Evolutionary conservation across 805 yeast genomes (phyloP).

Genomic region (Candida maris): DNA sequence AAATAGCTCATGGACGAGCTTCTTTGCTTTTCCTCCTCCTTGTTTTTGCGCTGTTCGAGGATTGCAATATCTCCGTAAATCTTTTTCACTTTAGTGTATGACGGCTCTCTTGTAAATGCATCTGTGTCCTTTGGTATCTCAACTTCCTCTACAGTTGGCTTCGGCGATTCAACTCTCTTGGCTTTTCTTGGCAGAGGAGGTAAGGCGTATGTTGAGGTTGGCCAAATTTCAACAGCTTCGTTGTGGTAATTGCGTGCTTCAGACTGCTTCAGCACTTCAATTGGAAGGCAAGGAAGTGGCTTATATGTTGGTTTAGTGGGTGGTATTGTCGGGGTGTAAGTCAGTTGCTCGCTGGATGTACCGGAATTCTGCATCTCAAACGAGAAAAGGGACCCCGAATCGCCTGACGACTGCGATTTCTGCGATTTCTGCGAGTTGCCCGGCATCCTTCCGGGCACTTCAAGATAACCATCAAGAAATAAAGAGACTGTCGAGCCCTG

Average conservation of each 20-base stretch:
- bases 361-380: slow-evolving; percentile 5
- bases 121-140: slow-evolving; percentile 22
- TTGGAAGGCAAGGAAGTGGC: slow-evolving; percentile 24
- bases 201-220: not conserved
- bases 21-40: slow-evolving; percentile 13
- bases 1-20: slow-evolving; percentile 22
- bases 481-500: slow-evolving; percentile 12
- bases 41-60: slow-evolving; percentile 4
- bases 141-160: not conserved
- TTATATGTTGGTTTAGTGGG: slow-evolving; percentile 7
- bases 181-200: not conserved
- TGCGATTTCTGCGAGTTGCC: slow-evolving; percentile 3
- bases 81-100: slow-evolving; percentile 9
- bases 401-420: slow-evolving; percentile 4
- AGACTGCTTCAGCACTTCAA: slow-evolving; percentile 21
- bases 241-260: slow-evolving; percentile 20
- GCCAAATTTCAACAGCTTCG: not conserved
- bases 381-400: slow-evolving; percentile 16
- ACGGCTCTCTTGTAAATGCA: slow-evolving; percentile 24
- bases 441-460: not conserved
- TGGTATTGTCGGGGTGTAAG: slow-evolving; percentile 1
- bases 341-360: not conserved
- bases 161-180: not conserved
- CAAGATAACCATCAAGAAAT: slow-evolving; percentile 13
- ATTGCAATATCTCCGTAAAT: slow-evolving; percentile 14